Conservation (phyloP, 179 eudicot genomes). For the Spinacia oleracea region DNA sequence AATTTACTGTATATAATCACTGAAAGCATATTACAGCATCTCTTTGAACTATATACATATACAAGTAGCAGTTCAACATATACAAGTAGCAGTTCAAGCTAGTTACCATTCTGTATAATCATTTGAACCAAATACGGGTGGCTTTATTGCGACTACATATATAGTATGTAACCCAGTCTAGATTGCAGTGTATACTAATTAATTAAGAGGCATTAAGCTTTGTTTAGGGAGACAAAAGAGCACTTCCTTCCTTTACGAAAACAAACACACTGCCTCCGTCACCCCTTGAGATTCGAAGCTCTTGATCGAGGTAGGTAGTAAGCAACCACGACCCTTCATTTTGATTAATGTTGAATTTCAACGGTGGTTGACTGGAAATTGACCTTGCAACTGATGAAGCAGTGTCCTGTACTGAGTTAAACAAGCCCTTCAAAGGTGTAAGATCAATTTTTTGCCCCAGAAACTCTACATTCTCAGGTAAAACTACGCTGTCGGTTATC, state of each 20-base stretch:
- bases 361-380: slow-evolving; percentile 77
- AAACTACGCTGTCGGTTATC: slow-evolving; percentile 68
- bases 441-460: slow-evolving; percentile 82
- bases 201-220: not conserved
- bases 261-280: slow-evolving; percentile 85
- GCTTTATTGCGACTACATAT: slow-evolving; percentile 11
- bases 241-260: slow-evolving; percentile 76
- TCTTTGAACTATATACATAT: not conserved
- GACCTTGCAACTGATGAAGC: slow-evolving; percentile 83
- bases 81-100: not conserved
- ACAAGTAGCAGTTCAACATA: no score
- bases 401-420: slow-evolving; percentile 72
- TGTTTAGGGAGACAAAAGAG: slow-evolving; percentile 44
- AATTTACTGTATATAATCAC: not conserved
- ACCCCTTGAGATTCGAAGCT: slow-evolving; percentile 84
- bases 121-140: slow-evolving; percentile 4
- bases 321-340: slow-evolving; percentile 80
- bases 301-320: slow-evolving; percentile 89
- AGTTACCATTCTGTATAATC: slow-evolving; percentile 8
- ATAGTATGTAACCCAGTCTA: slow-evolving; percentile 1
- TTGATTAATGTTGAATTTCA: slow-evolving; percentile 63
- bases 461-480: slow-evolving; percentile 79
- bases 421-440: slow-evolving; percentile 67
- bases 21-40: not conserved
- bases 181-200: not conserved